A percentile compares a stretch with the other conserved stretches of the same genome.
These are phyloP conservation scores for Phyllosticta citrichinensis DNA, from an alignment of 2,329 filamentous ascomycete genomes.

Conservation along the genomic window DNA sequence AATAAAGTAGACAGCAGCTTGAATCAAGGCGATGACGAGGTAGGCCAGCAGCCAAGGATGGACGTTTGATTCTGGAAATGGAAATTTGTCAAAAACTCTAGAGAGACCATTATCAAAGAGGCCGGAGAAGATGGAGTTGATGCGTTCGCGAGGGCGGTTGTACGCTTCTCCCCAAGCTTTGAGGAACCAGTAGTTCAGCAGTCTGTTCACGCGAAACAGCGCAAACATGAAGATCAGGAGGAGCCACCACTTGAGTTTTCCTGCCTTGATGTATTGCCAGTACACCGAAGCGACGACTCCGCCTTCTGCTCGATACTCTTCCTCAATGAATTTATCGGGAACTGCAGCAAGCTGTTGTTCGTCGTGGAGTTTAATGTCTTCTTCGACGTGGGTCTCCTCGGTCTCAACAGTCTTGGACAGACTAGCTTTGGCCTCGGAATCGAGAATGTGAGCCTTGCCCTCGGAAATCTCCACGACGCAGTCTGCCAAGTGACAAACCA, in stretches of 20 bases:
- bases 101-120: not conserved
- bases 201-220: constrained; percentile 52
- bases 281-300: constrained; percentile 69
- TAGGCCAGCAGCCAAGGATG: constrained; percentile 66
- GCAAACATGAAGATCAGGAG: constrained; percentile 53
- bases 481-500: constrained; percentile 62
- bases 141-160: constrained; percentile 25
- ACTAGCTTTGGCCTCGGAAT: constrained; percentile 14
- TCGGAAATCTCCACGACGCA: constrained; percentile 62
- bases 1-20: constrained; percentile 38
- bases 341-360: constrained; percentile 40
- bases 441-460: constrained; percentile 41
- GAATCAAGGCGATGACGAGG: constrained; percentile 43
- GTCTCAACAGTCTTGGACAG: not conserved
- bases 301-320: constrained; percentile 64
- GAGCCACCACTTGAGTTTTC: constrained; percentile 63
- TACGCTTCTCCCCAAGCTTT: constrained; percentile 83
- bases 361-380: constrained; percentile 13
- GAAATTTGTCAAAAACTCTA: constrained; percentile 37
- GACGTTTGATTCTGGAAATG: constrained; percentile 57
- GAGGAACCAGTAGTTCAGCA: constrained; percentile 68
- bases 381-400: constrained; percentile 14
- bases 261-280: constrained; percentile 76
- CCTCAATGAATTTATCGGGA: constrained; percentile 69
- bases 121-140: constrained; percentile 7